A percentile compares a stretch with the other conserved stretches of the same genome.
These are phyloP conservation scores for Stereocaulon alpinum DNA, from an alignment of 495 filamentous ascomycete genomes.

Conservation along the genomic window DNA sequence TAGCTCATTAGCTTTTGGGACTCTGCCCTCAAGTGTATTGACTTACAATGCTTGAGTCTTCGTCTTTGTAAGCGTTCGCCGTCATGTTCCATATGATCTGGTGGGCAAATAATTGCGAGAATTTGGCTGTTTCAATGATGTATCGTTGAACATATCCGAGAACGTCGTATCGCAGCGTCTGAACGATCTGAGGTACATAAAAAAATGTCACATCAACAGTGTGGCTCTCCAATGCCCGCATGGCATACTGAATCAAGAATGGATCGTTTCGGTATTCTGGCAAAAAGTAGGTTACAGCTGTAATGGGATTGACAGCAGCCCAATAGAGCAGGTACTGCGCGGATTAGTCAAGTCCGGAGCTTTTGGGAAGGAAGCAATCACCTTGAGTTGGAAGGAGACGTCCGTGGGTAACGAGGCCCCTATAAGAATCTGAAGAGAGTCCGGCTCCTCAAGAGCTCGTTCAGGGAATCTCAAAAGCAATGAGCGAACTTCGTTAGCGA, in stretches of 20 bases:
- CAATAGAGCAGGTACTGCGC: conserved; percentile 75
- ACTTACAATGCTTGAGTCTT: conserved; percentile 62
- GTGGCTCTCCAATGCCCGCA: conserved; percentile 88
- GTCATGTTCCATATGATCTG: conserved; percentile 99
- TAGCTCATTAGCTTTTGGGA: neutral
- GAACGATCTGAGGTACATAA: conserved; percentile 95
- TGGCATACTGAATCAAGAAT: conserved; percentile 92
- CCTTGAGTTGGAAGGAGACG: conserved; percentile 65
- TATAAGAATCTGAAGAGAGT: conserved; percentile 72
- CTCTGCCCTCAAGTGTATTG: neutral
- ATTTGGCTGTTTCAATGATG: conserved; percentile 89
- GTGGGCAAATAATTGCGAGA: conserved; percentile 93
- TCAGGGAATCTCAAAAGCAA: conserved; percentile 73
- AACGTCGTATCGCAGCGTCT: conserved; percentile 88
- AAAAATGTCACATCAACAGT: conserved; percentile 96
- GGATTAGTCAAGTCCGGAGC: neutral
- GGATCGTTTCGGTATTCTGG: conserved; percentile 91
- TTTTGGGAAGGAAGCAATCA: neutral
- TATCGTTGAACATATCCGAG: conserved; percentile 94
- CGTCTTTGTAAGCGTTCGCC: conserved; percentile 95
- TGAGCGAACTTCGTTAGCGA: conserved; percentile 66
- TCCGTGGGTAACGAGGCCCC: conserved; percentile 64
- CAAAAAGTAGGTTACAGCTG: conserved; percentile 84
- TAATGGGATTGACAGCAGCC: conserved; percentile 86
- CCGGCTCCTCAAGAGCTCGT: conserved; percentile 65